Percentiles rank a stretch among this genome's conserved stretches.
Evolutionary conservation across 148 eudicot genomes (phyloP).

Genomic region (Silene conica): DNA sequence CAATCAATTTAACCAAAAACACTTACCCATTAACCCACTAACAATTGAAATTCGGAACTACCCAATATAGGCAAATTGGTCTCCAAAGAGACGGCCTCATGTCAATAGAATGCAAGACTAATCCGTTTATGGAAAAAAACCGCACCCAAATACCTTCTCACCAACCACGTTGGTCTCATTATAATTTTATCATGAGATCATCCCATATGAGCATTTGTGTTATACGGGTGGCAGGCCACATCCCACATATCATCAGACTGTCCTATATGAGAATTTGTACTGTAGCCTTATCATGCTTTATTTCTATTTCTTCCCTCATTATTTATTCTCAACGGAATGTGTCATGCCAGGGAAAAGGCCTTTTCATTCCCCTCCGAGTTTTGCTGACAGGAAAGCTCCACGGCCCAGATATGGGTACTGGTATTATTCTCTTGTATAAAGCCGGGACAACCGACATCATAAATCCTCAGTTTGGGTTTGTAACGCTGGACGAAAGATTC

Average conservation of each 20-base stretch:
- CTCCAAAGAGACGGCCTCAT: too few species aligned
- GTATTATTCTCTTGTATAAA: slow-evolving; percentile 53
- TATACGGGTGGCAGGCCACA: too few species aligned
- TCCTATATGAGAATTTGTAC: not conserved
- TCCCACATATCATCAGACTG: not conserved
- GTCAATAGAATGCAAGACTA: too few species aligned
- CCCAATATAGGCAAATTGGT: too few species aligned
- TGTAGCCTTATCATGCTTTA: not conserved
- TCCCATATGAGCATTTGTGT: not conserved
- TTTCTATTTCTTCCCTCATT: not conserved
- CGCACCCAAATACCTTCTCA: too few species aligned
- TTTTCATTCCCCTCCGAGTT: slow-evolving; percentile 96
- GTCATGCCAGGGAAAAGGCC: slow-evolving; percentile 77
- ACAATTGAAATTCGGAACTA: not conserved
- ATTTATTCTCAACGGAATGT: slow-evolving; percentile 11
- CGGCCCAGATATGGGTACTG: slow-evolving; percentile 85
- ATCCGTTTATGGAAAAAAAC: too few species aligned
- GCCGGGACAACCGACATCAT: slow-evolving; percentile 51
- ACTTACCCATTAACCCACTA: not conserved
- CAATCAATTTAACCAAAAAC: not conserved
- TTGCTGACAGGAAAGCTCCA: slow-evolving; percentile 91
- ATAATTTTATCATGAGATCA: too few species aligned
- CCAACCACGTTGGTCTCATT: too few species aligned
- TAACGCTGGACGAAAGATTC: slow-evolving; percentile 65
- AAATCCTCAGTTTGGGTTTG: slow-evolving; percentile 49